Evolutionary conservation across 768 basidiomycete genomes (phyloP).

Genomic region (Termitomyces eurrhizus): DNA sequence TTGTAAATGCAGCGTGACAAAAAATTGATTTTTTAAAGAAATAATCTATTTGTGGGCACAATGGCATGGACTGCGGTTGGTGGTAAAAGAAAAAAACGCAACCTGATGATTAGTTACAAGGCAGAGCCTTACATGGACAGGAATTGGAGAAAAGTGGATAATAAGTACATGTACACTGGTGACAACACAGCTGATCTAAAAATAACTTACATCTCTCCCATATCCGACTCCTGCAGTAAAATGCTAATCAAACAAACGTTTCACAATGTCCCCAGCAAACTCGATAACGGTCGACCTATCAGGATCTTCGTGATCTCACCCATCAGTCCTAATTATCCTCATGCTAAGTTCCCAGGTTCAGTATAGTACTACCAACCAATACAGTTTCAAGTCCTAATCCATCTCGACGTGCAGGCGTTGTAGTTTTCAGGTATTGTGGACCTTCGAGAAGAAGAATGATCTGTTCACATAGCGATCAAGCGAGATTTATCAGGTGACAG

Average conservation of each 20-base stretch:
- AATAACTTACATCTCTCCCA: slow-evolving; percentile 11
- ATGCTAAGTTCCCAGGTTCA: slow-evolving; percentile 86
- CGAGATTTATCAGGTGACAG: slow-evolving; percentile 96
- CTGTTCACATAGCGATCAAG: slow-evolving; percentile 31
- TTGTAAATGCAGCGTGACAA: neutral
- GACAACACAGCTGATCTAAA: neutral
- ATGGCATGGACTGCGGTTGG: neutral
- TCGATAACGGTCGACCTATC: slow-evolving; percentile 59
- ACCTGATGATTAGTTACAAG: neutral
- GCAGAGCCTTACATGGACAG: neutral
- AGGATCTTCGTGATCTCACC: slow-evolving; percentile 85
- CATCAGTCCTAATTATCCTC: slow-evolving; percentile 73
- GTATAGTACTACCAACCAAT: neutral
- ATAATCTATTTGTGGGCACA: neutral
- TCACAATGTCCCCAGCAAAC: slow-evolving; percentile 71
- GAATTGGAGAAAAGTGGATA: neutral
- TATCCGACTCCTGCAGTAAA: neutral
- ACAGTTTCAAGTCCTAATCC: neutral
- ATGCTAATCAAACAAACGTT: slow-evolving; percentile 85
- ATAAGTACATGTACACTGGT: neutral
- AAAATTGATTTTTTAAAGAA: neutral
- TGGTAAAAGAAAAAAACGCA: neutral
- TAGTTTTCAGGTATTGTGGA: slow-evolving; percentile 65
- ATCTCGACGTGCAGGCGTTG: slow-evolving; percentile 51
- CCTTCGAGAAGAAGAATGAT: neutral